Evolutionary conservation across 441 rosid species (phyloP), one percentile per base, ranked within the genome.

Genomic region (Corymbia calophylla): DNA sequence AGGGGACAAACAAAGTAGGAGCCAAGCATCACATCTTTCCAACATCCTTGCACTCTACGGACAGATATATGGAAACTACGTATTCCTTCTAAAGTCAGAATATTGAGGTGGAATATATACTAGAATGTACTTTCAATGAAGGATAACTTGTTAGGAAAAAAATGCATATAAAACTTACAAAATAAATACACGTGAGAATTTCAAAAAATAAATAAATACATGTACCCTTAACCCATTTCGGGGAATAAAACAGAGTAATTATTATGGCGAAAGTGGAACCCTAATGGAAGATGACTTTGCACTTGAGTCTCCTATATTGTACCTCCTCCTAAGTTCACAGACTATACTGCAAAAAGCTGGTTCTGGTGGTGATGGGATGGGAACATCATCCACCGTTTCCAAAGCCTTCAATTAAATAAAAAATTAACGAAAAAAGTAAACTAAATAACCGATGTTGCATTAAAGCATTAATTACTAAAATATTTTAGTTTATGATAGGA

Each of bases 81-180:
- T 23, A 9, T 11, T 10, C 11, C 64, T 58, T 13, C n/a, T 6
- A 58, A 9, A 58, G 19, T 58, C 11, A 58, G 27, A 25, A 8
- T 58, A 5, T 25, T 58, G 27, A 58, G 1, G n/a, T 25, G 64
- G 12, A 58, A 25, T 10, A 5, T n/a, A 14, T 64, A 5, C 9
- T 2, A 7, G 6, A 66, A 31, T 0, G 73, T 11, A 15, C 0
- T 66, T 18, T 21, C 0, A 14, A 16, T 9, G 18, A n/a, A n/a
- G 39, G 10, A 66, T 3, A n/a, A 66, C 8, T 17, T 4, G 10
- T 7, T 5, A 6, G n/a, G 10, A 64, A 66, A 39, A 14, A 66
- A 7, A 16, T 55, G 19, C 58, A 55, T 19, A 55, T 55, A 54
- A 54, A 18, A 54, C 23, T 18, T 54, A 17, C 0, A 54, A 54